Evolutionary conservation across 2,329 filamentous ascomycete genomes (phyloP).

Genomic region (Pestalotiopsis fici): DNA sequence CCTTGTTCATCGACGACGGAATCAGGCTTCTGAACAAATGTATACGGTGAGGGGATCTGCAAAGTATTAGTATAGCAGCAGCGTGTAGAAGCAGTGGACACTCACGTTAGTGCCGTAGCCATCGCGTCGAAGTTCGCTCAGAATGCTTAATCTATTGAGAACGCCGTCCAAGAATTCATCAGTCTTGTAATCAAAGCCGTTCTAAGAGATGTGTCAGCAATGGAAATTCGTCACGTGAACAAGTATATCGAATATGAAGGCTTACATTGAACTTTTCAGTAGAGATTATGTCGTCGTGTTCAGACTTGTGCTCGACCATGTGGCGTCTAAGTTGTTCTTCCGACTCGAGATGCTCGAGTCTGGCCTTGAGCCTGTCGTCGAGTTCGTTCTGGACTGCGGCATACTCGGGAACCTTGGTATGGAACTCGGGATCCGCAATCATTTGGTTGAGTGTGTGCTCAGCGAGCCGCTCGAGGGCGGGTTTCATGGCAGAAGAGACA

Average conservation of each 20-base stretch:
- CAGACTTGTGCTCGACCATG: conserved; percentile 31
- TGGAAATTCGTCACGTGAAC: conserved; percentile 1
- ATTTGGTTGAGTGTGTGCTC: conserved; percentile 60
- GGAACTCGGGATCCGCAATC: conserved; percentile 51
- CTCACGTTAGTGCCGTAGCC: conserved; percentile 26
- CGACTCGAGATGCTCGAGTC: conserved; percentile 22
- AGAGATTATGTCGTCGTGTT: conserved; percentile 36
- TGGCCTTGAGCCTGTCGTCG: conserved; percentile 39
- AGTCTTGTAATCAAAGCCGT: conserved; percentile 25
- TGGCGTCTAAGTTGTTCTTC: conserved; percentile 33
- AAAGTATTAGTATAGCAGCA: neutral
- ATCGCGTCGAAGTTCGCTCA: conserved; percentile 27
- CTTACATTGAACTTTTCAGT: conserved; percentile 42
- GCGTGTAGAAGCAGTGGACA: neutral
- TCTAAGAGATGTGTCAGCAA: conserved; percentile 23
- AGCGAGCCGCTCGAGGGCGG: conserved; percentile 65
- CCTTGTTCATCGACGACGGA: conserved; percentile 23
- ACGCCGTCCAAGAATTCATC: conserved; percentile 29
- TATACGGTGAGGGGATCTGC: conserved; percentile 27
- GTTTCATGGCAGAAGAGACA: conserved; percentile 64
- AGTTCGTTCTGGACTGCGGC: conserved; percentile 52
- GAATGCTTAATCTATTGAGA: conserved; percentile 25
- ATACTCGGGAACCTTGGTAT: conserved; percentile 57
- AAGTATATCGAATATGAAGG: conserved; percentile 17
- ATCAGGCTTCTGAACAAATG: conserved; percentile 22